Evolutionary conservation across 2,329 filamentous ascomycete species (phyloP).

Genomic region (Arthrinium puccinioides): DNA sequence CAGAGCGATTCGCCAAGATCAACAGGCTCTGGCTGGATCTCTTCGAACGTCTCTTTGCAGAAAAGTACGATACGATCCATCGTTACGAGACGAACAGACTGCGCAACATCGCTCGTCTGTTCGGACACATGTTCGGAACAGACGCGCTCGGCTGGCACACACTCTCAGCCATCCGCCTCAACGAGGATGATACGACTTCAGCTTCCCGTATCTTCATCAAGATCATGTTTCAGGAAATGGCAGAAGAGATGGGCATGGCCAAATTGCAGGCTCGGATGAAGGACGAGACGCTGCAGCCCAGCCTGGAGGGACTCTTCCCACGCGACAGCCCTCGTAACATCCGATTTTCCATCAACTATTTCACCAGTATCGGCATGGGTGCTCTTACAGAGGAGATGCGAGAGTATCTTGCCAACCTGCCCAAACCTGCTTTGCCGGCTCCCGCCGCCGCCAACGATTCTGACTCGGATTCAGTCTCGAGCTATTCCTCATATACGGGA

Average conservation of each 20-base stretch:
- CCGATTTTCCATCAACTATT: conserved; percentile 98
- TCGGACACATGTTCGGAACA: conserved; percentile 80
- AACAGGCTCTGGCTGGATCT: conserved; percentile 92
- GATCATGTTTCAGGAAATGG: conserved; percentile 89
- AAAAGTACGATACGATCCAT: conserved; percentile 97
- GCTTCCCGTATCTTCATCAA: conserved; percentile 98
- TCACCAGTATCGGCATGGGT: conserved; percentile 96
- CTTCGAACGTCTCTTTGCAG: conserved; percentile 82
- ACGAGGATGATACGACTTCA: conserved; percentile 94
- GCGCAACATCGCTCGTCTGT: conserved; percentile 91
- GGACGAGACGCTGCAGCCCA: conserved; percentile 71
- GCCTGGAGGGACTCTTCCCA: conserved; percentile 82
- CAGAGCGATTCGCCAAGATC: conserved; percentile 90
- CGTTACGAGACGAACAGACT: conserved; percentile 93
- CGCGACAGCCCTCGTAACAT: conserved; percentile 83
- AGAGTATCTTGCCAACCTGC: conserved; percentile 81
- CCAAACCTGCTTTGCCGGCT: conserved; percentile 72
- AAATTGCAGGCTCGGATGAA: conserved; percentile 69
- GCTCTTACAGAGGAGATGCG: conserved; percentile 91
- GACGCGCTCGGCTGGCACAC: conserved; percentile 93
- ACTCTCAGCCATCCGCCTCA: conserved; percentile 76
- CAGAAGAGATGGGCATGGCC: conserved; percentile 77
- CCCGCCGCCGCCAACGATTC: conserved; percentile 51
- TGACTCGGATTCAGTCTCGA: conserved; percentile 66
- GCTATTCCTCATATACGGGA: conserved; percentile 68